Percentiles rank a stretch among this genome's conserved stretches.
Evolutionary conservation across 1,284 basidiomycete species (phyloP).

Genomic region (Cutaneotrichosporon sp.): DNA sequence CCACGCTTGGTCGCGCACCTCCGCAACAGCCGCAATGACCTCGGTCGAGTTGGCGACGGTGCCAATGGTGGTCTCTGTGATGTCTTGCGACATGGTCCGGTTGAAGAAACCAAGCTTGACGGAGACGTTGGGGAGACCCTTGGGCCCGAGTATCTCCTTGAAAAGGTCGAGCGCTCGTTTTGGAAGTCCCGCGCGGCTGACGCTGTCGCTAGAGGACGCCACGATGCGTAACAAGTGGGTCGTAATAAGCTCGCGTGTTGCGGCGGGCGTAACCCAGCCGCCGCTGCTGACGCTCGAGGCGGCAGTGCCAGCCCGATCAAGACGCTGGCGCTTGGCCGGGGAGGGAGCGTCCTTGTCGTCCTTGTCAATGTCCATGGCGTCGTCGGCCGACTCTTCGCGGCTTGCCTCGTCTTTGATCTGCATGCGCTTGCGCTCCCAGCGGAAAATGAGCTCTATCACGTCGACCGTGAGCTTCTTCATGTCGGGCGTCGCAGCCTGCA

Average conservation of each 20-base stretch:
- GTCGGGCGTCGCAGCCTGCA: slow-evolving; percentile 68
- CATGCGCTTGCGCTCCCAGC: slow-evolving; percentile 67
- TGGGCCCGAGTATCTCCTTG: slow-evolving; percentile 70
- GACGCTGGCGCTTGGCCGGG: slow-evolving; percentile 48
- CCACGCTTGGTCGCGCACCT: slow-evolving; percentile 82
- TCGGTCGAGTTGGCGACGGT: slow-evolving; percentile 79
- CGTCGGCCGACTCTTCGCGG: slow-evolving; percentile 25
- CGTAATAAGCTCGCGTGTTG: slow-evolving; percentile 81
- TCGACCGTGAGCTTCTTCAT: slow-evolving; percentile 77
- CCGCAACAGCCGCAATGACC: slow-evolving; percentile 79
- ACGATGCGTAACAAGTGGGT: slow-evolving; percentile 87
- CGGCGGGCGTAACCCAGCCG: slow-evolving; percentile 69
- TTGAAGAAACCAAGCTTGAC: slow-evolving; percentile 87
- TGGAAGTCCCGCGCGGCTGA: slow-evolving; percentile 60
- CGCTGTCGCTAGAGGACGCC: slow-evolving; percentile 65
- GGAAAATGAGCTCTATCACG: slow-evolving; percentile 76
- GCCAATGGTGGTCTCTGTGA: slow-evolving; percentile 63
- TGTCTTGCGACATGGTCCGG: slow-evolving; percentile 75
- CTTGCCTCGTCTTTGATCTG: slow-evolving; percentile 48
- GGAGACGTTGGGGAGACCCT: slow-evolving; percentile 88
- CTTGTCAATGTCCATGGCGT: slow-evolving; percentile 45
- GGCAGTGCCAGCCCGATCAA: slow-evolving; percentile 50
- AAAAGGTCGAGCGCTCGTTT: slow-evolving; percentile 76
- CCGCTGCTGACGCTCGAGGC: slow-evolving; percentile 44
- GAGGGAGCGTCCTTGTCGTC: slow-evolving; percentile 27